Conservation (phyloP, 1,284 basidiomycete species). For the Malassezia sympodialis region DNA sequence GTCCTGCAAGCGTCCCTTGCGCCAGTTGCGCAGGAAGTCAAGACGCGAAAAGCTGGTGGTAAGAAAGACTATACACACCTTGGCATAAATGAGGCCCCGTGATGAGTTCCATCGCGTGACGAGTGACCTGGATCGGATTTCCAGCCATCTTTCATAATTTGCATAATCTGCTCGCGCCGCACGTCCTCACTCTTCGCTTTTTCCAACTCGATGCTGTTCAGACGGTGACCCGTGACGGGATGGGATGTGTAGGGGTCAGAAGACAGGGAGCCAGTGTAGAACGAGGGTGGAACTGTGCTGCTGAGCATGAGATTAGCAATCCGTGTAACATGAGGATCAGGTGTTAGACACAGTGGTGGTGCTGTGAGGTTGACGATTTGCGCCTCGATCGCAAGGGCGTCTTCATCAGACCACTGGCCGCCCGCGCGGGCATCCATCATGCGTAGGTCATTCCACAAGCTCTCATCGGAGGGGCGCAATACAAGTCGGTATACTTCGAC, state of each 20-base stretch:
- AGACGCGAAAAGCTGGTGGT: constrained; percentile 26
- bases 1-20: constrained; percentile 17
- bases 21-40: constrained; percentile 35
- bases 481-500: constrained; percentile 40
- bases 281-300: constrained; percentile 30
- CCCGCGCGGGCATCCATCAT: constrained; percentile 33
- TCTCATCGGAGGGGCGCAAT: constrained; percentile 36
- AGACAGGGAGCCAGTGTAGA: constrained; percentile 21
- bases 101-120: not conserved
- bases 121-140: not conserved
- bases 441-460: constrained; percentile 39
- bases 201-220: constrained; percentile 38
- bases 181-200: constrained; percentile 26
- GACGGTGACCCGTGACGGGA: constrained; percentile 21
- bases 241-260: constrained; percentile 16
- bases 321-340: constrained; percentile 35
- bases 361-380: constrained; percentile 38
- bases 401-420: constrained; percentile 38
- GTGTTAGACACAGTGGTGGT: constrained; percentile 39
- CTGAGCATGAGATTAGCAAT: constrained; percentile 43
- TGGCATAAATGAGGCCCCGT: constrained; percentile 21
- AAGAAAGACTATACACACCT: constrained; percentile 7
- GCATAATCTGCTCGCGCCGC: constrained; percentile 37
- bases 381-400: constrained; percentile 38
- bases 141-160: constrained; percentile 37